Evolutionary conservation across 169 alveolate species (phyloP), one percentile per base, ranked within the genome.

Genomic region (Cryptosporidium meleagridis): DNA sequence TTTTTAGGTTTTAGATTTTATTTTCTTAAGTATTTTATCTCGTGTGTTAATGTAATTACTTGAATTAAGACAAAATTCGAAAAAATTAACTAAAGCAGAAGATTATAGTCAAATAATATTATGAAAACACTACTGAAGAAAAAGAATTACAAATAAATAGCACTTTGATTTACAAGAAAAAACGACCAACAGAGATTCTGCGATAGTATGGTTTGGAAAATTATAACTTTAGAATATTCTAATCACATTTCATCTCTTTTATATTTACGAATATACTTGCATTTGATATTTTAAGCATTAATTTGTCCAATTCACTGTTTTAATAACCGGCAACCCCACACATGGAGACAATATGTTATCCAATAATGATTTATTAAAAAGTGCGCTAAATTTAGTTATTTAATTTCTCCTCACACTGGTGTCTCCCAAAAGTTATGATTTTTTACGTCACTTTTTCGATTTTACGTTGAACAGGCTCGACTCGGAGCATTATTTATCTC

Each of bases 381-480:
- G 0, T 65, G 72, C 72, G 72, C 72, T 65, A 65, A 65, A 31
- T n/a, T 1, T 33, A n/a, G 29, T 65, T 65, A 3, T 14, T 7
- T 18, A 31, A 65, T 31, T 10, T 65, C 67, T 55, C 67, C 67
- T 55, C 67, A 55, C 67, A 55, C 35, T 10, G 67, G 37, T 55
- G 67, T 55, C 67, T 55, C 37, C 26, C 31, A n/a, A 55, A 8
- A 55, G n/a, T 55, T 55, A 2, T 16, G 29, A 26, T n/a, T 0
- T 16, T 2, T 21, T 9, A 2, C 1, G 1, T 65, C 72, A 33
- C 72, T 65, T 65, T 65, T 31, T 65, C 3, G 0, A 65, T n/a
- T 65, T 65, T 65, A 33, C 16, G 14, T 37, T 18, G 14, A 37
- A 31, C 52, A 48, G 85, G 75, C 75, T 62, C 89, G 89, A 33